phyloP scores from a whole-genome alignment of 2,329 filamentous ascomycete genomes.

The Verticillium nubilum region DNA sequence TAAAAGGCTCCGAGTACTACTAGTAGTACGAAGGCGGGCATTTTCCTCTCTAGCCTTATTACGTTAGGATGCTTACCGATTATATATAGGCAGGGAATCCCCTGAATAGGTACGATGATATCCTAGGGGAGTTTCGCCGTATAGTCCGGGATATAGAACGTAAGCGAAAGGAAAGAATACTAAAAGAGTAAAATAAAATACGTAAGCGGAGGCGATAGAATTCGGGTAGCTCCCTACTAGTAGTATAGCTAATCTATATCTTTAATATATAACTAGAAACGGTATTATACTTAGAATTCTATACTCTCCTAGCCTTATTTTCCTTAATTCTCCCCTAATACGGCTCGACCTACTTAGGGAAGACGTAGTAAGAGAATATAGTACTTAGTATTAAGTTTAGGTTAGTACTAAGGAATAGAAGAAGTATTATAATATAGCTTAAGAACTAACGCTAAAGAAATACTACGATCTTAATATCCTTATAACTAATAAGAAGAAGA shows the following conservation, averaged over 20 bases:
- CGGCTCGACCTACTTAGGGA: constrained; percentile 5
- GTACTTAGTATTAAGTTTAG: constrained; percentile 2
- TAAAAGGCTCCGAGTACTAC: constrained; percentile 7
- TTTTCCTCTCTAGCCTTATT: constrained; percentile 5
- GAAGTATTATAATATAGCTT: constrained; percentile 3
- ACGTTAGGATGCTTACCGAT: constrained; percentile 12
- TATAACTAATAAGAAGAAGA: constrained; percentile 5
- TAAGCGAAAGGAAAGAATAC: constrained; percentile 6
- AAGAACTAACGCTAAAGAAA: constrained; percentile 3
- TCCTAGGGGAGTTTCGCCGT: constrained; percentile 7
- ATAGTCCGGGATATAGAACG: constrained; percentile 8
- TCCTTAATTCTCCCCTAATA: constrained; percentile 5
- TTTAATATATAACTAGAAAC: not conserved
- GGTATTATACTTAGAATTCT: not conserved
- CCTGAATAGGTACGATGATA: constrained; percentile 9
- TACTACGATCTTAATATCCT: constrained; percentile 8
- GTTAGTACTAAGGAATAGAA: constrained; percentile 6
- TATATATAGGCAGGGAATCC: constrained; percentile 8
- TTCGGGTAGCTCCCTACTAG: constrained; percentile 1
- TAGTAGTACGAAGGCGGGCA: constrained; percentile 5
- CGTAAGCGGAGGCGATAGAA: constrained; percentile 3
- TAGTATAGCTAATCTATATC: not conserved
- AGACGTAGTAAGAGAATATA: constrained; percentile 4
- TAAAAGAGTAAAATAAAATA: constrained; percentile 2
- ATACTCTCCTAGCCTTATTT: constrained; percentile 1